Evolutionary conservation across 306 rosid genomes (phyloP).

Genomic region (Mimosa pudica): DNA sequence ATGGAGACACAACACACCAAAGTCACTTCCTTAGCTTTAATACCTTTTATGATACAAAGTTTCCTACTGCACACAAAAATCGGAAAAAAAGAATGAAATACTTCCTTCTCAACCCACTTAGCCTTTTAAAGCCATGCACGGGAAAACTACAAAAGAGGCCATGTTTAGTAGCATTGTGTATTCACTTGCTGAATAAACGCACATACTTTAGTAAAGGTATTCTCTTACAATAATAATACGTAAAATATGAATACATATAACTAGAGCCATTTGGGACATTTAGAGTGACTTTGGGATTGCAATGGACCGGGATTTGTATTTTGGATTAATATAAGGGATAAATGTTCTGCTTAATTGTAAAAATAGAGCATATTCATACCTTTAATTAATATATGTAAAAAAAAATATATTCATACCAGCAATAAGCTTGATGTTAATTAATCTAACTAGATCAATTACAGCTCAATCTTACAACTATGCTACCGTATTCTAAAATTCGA

Average conservation of each 20-base stretch:
- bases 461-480: background rate
- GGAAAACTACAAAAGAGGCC: background rate
- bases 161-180: background rate
- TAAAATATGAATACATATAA: background rate
- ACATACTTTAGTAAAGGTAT: background rate
- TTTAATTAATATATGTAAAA: too few species aligned
- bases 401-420: background rate
- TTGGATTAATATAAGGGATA: background rate
- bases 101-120: background rate
- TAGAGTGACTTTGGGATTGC: background rate
- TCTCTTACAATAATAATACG: too few species aligned
- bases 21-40: background rate
- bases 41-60: too few species aligned
- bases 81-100: too few species aligned
- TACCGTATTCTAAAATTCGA: too few species aligned
- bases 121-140: background rate
- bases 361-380: too few species aligned
- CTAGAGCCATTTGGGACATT: background rate
- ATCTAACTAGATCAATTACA: background rate
- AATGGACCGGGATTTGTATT: background rate
- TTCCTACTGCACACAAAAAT: background rate
- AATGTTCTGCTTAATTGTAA: background rate
- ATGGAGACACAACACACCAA: too few species aligned
- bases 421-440: background rate
- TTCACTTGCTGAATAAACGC: background rate